Evolutionary conservation across 192 early-diverging fungal genomes (phyloP).

Genomic region (Linnemannia schmuckeri): DNA sequence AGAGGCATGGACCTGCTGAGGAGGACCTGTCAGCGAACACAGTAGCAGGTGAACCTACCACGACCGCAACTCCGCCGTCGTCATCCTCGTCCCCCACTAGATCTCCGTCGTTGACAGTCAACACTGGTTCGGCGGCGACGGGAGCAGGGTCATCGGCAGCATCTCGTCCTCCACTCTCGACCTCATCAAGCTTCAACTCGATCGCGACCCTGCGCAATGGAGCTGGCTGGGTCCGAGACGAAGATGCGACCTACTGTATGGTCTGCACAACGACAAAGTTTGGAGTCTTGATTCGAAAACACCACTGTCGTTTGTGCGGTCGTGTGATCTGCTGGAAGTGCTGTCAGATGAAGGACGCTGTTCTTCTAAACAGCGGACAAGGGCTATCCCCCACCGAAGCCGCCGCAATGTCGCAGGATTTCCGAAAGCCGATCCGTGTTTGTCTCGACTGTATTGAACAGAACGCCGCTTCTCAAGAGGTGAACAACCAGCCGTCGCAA

Average conservation of each 20-base stretch:
- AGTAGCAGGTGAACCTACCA: neutral
- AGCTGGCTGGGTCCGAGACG: constrained; percentile 48
- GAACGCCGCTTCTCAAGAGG: neutral
- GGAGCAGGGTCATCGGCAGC: too few species aligned
- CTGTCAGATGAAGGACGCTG: constrained; percentile 58
- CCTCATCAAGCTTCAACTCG: neutral
- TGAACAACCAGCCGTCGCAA: neutral
- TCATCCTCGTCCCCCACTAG: neutral
- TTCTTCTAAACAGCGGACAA: neutral
- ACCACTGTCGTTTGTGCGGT: constrained; percentile 83
- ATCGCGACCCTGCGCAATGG: constrained; percentile 37
- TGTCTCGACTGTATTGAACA: constrained; percentile 51
- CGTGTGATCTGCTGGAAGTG: constrained; percentile 74
- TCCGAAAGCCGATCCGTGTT: constrained; percentile 32
- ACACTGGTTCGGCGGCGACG: neutral
- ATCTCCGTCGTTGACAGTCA: neutral
- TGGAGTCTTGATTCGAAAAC: constrained; percentile 57
- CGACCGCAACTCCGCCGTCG: neutral
- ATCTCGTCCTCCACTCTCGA: constrained; percentile 12
- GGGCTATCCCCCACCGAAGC: neutral
- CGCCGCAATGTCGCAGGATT: neutral
- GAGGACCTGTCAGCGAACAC: neutral
- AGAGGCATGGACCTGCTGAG: neutral
- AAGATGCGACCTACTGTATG: constrained; percentile 55
- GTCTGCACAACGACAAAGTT: constrained; percentile 49